Evolutionary conservation across 2,329 filamentous ascomycete genomes (phyloP).

Genomic region (Trichothecium sympodiale): DNA sequence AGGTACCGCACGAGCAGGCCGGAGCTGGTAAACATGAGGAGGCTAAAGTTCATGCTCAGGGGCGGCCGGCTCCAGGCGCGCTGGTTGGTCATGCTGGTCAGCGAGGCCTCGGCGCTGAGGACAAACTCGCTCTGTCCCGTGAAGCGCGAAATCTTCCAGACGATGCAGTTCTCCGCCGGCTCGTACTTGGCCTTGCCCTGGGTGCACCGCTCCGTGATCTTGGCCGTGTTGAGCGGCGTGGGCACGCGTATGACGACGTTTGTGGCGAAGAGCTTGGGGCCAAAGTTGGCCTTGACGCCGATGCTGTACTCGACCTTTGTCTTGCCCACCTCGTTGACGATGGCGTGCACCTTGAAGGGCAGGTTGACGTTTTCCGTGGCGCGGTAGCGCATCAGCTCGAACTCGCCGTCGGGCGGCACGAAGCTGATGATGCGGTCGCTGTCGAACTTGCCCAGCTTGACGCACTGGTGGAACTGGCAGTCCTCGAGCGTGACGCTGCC

Average conservation of each 20-base stretch:
- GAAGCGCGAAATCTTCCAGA: conserved; percentile 99
- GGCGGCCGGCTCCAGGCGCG: conserved; percentile 94
- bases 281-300: conserved; percentile 93
- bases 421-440: conserved; percentile 95
- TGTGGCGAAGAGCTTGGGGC: conserved; percentile 89
- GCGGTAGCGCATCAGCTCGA: conserved; percentile 97
- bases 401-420: conserved; percentile 92
- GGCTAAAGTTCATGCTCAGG: conserved; percentile 78
- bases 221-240: conserved; percentile 90
- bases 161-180: conserved; percentile 92
- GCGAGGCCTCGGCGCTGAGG: conserved; percentile 79
- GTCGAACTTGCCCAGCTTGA: conserved; percentile 95
- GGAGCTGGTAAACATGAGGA: conserved; percentile 97
- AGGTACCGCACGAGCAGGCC: conserved; percentile 86
- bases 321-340: conserved; percentile 93
- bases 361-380: conserved; percentile 98
- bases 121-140: conserved; percentile 97
- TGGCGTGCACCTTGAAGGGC: conserved; percentile 97
- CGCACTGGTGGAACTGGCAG: conserved; percentile 98
- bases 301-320: conserved; percentile 99
- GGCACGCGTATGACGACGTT: conserved; percentile 93
- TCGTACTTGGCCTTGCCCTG: conserved; percentile 99
- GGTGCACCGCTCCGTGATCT: conserved; percentile 82
- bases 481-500: conserved; percentile 94
- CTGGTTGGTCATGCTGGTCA: conserved; percentile 97